Conservation (phyloP, 1,284 basidiomycete genomes). For the Moniliella sp. region DNA sequence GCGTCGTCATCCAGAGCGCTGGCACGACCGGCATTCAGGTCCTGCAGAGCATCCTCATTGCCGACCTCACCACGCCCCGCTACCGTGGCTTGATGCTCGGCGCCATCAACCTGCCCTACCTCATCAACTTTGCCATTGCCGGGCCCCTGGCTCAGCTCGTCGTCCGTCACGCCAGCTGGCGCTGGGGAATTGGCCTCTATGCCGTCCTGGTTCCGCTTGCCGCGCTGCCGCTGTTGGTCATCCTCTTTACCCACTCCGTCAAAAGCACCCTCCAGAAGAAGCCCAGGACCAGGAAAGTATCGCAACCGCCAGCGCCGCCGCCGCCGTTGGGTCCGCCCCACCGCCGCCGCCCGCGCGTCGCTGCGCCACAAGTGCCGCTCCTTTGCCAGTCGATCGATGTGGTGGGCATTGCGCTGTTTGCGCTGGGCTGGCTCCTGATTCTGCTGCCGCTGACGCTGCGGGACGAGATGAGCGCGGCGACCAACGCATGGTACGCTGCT, state of each 20-base stretch:
- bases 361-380: too few relatives aligned
- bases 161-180: constrained; percentile 42
- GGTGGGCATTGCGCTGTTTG: constrained; percentile 49
- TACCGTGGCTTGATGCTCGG: constrained; percentile 54
- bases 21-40: constrained; percentile 34
- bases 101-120: constrained; percentile 44
- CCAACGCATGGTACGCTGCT: background rate
- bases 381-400: too few relatives aligned
- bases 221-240: constrained; percentile 20
- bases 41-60: constrained; percentile 39
- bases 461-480: constrained; percentile 9
- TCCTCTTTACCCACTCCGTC: too few relatives aligned
- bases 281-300: too few relatives aligned
- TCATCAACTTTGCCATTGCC: constrained; percentile 42
- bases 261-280: too few relatives aligned
- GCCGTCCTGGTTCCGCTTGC: constrained; percentile 19
- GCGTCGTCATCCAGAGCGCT: constrained; percentile 38
- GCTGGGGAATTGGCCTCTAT: constrained; percentile 51
- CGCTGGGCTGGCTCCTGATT: constrained; percentile 41
- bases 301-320: too few relatives aligned
- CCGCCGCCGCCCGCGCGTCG: too few relatives aligned
- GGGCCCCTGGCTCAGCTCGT: constrained; percentile 48
- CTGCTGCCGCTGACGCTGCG: constrained; percentile 49
- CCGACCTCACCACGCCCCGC: constrained; percentile 55
- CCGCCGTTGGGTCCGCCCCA: too few relatives aligned